phyloP scores from a whole-genome alignment of 2,329 filamentous ascomycete genomes.

The Pseudogymnoascus sp. region DNA sequence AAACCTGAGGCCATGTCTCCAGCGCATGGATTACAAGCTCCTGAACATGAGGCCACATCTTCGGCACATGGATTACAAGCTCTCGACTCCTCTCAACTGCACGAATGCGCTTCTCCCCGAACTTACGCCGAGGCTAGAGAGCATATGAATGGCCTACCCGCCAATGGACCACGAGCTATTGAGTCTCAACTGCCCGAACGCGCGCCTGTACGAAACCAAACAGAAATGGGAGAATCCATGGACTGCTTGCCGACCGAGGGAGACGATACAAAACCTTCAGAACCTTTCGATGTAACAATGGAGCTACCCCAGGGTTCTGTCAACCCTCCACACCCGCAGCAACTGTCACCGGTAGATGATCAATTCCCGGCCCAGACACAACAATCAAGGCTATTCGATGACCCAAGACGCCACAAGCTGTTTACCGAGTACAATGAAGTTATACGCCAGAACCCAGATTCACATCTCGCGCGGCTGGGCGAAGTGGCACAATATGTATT shows the following conservation, averaged over 20 bases:
- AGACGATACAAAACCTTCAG: background rate
- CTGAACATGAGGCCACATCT: background rate
- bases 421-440: constrained; percentile 1
- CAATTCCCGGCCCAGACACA: background rate
- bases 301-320: background rate
- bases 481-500: constrained; percentile 1
- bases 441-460: background rate
- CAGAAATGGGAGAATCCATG: background rate
- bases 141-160: too few relatives aligned
- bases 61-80: background rate
- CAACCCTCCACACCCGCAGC: background rate
- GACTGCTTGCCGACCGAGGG: background rate
- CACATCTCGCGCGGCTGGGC: background rate
- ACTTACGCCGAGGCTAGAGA: background rate
- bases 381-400: constrained; percentile 3
- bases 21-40: background rate
- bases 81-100: background rate
- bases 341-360: background rate
- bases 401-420: constrained; percentile 4
- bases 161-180: too few relatives aligned
- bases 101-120: background rate
- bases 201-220: background rate
- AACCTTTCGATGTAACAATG: background rate
- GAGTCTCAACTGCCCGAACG: background rate
- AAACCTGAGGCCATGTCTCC: too few relatives aligned